Evolutionary conservation across 2,329 filamentous ascomycete genomes (phyloP).

Genomic region (Neonectria coccinea): DNA sequence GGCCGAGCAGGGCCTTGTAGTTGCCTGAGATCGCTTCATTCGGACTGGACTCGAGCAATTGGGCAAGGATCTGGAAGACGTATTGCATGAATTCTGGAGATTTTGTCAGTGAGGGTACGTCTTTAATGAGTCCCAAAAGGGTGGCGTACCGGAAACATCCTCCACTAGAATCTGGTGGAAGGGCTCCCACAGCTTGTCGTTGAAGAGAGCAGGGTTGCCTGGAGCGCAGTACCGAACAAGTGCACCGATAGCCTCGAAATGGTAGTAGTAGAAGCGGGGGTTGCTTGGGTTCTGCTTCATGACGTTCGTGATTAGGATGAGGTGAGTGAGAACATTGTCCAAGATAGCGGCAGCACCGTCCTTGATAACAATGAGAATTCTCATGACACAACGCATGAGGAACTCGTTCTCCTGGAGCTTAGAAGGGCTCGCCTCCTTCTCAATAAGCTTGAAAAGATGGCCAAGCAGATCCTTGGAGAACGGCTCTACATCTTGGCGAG

Average conservation of each 20-base stretch:
- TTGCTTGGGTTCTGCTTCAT: conserved; percentile 97
- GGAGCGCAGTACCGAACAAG: conserved; percentile 78
- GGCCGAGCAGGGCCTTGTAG: conserved; percentile 82
- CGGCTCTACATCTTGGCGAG: conserved; percentile 80
- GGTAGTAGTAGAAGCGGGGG: conserved; percentile 97
- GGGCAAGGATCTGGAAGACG: conserved; percentile 93
- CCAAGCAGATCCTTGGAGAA: conserved; percentile 87
- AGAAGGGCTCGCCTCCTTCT: conserved; percentile 83
- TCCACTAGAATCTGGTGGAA: conserved; percentile 84
- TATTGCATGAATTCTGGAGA: conserved; percentile 89
- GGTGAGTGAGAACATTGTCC: conserved; percentile 83
- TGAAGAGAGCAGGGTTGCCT: conserved; percentile 77
- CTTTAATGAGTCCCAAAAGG: neutral
- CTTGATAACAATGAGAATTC: conserved; percentile 92
- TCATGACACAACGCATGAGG: conserved; percentile 98
- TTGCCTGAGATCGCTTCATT: conserved; percentile 81
- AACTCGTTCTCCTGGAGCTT: conserved; percentile 99
- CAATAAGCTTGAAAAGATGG: conserved; percentile 91
- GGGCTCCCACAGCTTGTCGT: conserved; percentile 83
- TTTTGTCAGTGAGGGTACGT: conserved; percentile 45
- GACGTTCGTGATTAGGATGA: conserved; percentile 89
- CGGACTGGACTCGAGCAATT: conserved; percentile 88
- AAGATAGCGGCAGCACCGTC: conserved; percentile 80
- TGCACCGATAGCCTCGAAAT: conserved; percentile 94
- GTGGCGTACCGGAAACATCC: conserved; percentile 77